These are phyloP conservation scores for Physaria fendleri DNA, from an alignment of 345 rosid species.

Conservation along the genomic window DNA sequence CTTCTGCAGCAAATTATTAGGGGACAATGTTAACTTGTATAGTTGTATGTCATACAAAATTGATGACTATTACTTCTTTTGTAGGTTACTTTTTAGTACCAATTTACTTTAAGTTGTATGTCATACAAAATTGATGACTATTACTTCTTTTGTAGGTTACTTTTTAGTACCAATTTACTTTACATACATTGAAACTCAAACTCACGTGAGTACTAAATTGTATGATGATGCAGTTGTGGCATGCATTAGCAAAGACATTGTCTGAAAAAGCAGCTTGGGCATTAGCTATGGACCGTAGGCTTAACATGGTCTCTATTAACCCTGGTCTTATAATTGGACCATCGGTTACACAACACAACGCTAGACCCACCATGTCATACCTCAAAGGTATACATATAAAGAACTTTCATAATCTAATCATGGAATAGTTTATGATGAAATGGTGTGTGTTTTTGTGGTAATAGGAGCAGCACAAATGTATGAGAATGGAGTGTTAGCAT, in stretches of 20 bases:
- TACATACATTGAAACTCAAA: background rate
- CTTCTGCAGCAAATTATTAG: slow-evolving; percentile 24
- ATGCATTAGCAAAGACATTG: slow-evolving; percentile 73
- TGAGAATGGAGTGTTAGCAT: slow-evolving; percentile 73
- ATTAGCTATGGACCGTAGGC: slow-evolving; percentile 74
- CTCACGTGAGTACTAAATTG: slow-evolving; percentile 7
- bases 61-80: background rate
- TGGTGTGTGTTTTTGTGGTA: background rate
- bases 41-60: slow-evolving; percentile 23
- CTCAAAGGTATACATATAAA: slow-evolving; percentile 48
- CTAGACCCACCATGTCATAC: slow-evolving; percentile 63
- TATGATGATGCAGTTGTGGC: slow-evolving; percentile 57
- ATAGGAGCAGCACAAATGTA: slow-evolving; percentile 89
- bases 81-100: background rate
- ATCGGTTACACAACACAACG: slow-evolving; percentile 59
- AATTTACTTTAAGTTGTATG: no score
- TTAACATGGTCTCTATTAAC: slow-evolving; percentile 84
- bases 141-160: background rate
- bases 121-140: background rate
- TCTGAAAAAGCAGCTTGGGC: slow-evolving; percentile 95
- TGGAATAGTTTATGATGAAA: background rate
- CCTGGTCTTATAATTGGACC: slow-evolving; percentile 83
- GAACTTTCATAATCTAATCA: background rate
- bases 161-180: background rate
- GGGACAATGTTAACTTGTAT: slow-evolving; percentile 19